phyloP scores from a whole-genome alignment of 805 yeast genomes.

The Scheffersomyces stipitis region DNA sequence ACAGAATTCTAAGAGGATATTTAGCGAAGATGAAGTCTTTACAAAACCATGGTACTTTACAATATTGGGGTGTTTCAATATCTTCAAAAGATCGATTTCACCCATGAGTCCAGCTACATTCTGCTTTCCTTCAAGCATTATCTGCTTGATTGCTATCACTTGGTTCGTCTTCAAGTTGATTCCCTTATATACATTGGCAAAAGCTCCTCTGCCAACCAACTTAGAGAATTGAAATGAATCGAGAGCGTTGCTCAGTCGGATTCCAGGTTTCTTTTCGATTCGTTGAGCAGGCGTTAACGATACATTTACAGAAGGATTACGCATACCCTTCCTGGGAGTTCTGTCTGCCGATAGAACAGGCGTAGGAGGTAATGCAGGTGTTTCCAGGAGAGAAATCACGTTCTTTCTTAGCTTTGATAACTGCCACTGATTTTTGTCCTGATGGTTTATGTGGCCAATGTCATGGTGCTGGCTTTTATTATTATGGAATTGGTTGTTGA shows the following conservation, averaged over 20 bases:
- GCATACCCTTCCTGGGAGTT: slow-evolving; percentile 7
- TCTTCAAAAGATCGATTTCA: slow-evolving; percentile 66
- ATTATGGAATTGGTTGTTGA: too few species aligned
- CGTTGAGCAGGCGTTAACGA: slow-evolving; percentile 54
- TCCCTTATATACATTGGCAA: slow-evolving; percentile 82
- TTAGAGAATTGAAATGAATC: slow-evolving; percentile 55
- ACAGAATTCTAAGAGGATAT: slow-evolving; percentile 61
- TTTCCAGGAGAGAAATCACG: not conserved
- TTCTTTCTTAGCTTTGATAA: not conserved
- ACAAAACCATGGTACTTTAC: slow-evolving; percentile 70
- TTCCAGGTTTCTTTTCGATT: slow-evolving; percentile 43
- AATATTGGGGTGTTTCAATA: slow-evolving; percentile 63
- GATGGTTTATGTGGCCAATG: not conserved
- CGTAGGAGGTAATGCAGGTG: slow-evolving; percentile 2
- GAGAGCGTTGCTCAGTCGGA: slow-evolving; percentile 38
- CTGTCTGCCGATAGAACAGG: not conserved
- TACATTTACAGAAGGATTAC: slow-evolving; percentile 36
- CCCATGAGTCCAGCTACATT: slow-evolving; percentile 52
- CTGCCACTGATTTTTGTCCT: not conserved
- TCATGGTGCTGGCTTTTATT: too few species aligned
- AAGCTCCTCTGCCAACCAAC: slow-evolving; percentile 87
- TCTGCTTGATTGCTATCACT: slow-evolving; percentile 78
- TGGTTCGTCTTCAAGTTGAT: slow-evolving; percentile 63
- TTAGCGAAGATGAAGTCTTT: slow-evolving; percentile 50
- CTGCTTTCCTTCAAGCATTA: slow-evolving; percentile 53